Evolutionary conservation across 306 rosid genomes (phyloP), one percentile per base, ranked within the genome.

Genomic region (Acacia acuminata): DNA sequence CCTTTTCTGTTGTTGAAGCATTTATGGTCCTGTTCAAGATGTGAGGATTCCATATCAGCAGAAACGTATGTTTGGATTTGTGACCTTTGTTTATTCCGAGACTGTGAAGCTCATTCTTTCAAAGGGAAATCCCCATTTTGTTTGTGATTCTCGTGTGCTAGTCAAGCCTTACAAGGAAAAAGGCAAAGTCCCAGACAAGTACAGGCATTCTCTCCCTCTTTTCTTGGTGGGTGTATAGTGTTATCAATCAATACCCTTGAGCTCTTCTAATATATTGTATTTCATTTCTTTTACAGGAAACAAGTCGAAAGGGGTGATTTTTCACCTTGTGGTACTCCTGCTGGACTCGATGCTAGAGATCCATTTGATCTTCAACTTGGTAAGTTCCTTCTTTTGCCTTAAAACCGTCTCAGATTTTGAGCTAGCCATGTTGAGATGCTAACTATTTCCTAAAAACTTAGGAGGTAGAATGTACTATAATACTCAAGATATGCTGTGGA

Each of bases 91-190:
- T 69, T 92, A 90, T 48, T 91, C 99, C 0, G 98, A 93, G 71
- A 96, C 99, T 0, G 98, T 96, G 87, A 96, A 94, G 92, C 91
- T 90, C n/a, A 94, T 94, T 60, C 83, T 96, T 77, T 93, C 97
- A 0, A 96, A 96, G 69, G 99, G 99, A 65, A 96, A 96, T 77
- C 99, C 99, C 56, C 98, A 96, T 88, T 96, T 93, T 63, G 98
- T 96, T n/a, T 92, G 99, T 85, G 99, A 94, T 90, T 96, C 99
- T 25, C 76, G 99, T 45, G 99, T 96, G 69, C 94, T 96, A n/a
- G 99, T 96, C 38, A 96, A 96, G 87, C 99, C 99, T 86, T 96
- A 96, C 94, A 96, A 96, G 90, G 99, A 96, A 92, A 96, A 96
- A 80, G 99, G 99, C 83, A 96, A 96, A 90, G 94, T 91, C 20